Base-by-base conservation (phyloP, 345 rosid species). In the Citrus reticulata region DNA sequence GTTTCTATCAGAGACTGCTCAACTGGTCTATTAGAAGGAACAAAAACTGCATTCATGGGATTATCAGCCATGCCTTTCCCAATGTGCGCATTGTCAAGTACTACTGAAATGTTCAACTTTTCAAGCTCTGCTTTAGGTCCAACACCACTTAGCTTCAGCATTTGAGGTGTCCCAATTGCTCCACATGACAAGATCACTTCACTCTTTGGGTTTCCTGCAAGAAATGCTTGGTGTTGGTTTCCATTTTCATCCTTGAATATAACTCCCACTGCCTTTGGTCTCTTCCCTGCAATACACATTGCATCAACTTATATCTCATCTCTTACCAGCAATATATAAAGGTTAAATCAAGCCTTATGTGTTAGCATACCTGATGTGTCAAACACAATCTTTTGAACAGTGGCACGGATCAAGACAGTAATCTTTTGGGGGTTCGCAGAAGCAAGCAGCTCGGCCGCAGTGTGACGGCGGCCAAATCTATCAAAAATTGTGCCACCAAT, bases 41-140 rank as follows among this genome's bases (percentile, higher is more conserved):
- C 88, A 63, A 94, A 94, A 73, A 97, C 85, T 0, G 95, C 1
- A 81, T 97, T 97, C 98, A 94, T 91, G 22, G 99, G 99, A 77
- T 97, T 97, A 80, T 97, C 99, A 70, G 88, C 92, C 92, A 97
- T 91, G 79, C 90, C 98, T 85, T 87, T 80, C n/a, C 99, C 99
- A 0, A 97, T 98, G 83, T 87, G 82, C 55, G 81, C 77, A 71
- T 93, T 93, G 63, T 88, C 85, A 16, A 89, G 77, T 9, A 94
- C 95, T 19, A 84, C 69, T 7, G 98, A 82, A 78, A 97, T 91
- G 85, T 88, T 91, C 40, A 90, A 64, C 65, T 86, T 88, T 79
- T 88, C 62, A 4, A 96, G 95, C 51, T 93, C 92, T 14, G 74
- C 82, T 84, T 82, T 89, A 3, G 98, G 98, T 49, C 99, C 99